phyloP scores from a whole-genome alignment of 164 flowering plant genomes.

The Litsea cubeba region DNA sequence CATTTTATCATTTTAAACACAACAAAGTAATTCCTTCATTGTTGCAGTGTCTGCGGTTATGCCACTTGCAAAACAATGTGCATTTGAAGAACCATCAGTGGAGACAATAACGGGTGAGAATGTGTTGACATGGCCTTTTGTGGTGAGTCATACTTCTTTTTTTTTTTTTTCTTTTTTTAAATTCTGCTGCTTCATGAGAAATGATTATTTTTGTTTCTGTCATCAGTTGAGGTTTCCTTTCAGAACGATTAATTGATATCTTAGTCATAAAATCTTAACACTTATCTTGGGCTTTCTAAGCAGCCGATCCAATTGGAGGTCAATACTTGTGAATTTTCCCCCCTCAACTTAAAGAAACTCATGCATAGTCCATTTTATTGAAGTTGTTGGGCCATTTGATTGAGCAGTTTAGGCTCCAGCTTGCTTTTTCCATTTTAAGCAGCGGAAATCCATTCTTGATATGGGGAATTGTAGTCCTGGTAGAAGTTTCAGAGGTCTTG shows the following conservation, averaged over 20 bases:
- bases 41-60: constrained; percentile 96
- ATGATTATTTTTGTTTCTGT: neutral
- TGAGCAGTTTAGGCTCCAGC: too few species aligned
- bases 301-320: too few species aligned
- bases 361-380: too few species aligned
- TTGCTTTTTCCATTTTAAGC: too few species aligned
- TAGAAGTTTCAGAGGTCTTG: too few species aligned
- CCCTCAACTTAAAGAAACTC: too few species aligned
- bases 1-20: neutral
- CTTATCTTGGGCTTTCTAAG: too few species aligned
- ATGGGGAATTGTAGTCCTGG: too few species aligned
- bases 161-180: neutral
- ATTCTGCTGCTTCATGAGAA: neutral
- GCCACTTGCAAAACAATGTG: constrained; percentile 96
- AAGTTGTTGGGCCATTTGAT: too few species aligned
- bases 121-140: constrained; percentile 94
- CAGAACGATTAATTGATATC: neutral
- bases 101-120: constrained; percentile 91
- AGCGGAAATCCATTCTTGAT: too few species aligned
- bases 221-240: neutral
- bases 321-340: too few species aligned
- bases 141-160: constrained; percentile 47
- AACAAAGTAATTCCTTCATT: neutral
- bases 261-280: neutral
- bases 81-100: constrained; percentile 95